These are phyloP conservation scores for Ochromonadaceae sp. DNA, from an alignment of 352 stramenopile genomes.

Conservation along the genomic window DNA sequence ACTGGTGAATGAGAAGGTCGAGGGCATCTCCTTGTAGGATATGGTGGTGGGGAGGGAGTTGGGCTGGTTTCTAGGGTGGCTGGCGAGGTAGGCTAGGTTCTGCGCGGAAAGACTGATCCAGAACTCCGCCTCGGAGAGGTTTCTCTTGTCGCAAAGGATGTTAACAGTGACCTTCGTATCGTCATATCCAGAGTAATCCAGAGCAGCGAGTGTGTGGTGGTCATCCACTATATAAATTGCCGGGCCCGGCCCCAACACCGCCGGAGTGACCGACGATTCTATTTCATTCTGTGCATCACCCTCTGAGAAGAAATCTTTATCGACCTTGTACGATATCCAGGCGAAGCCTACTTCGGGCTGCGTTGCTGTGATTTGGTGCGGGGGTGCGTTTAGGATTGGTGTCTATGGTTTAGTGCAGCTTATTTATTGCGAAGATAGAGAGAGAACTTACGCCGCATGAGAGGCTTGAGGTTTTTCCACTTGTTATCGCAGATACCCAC, in stretches of 20 bases:
- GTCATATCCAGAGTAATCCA: slow-evolving; percentile 1
- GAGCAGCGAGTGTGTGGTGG: slow-evolving; percentile 9
- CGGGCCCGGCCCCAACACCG: not conserved
- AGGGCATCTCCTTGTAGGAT: not conserved
- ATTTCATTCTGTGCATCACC: not conserved
- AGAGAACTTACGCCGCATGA: not conserved
- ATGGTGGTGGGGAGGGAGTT: not conserved
- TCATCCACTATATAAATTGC: slow-evolving; percentile 14
- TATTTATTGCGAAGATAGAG: no score
- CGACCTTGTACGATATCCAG: not conserved
- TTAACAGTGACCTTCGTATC: not conserved
- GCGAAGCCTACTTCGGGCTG: slow-evolving; percentile 7
- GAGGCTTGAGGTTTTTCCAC: slow-evolving; percentile 5
- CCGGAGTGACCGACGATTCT: not conserved
- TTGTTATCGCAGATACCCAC: slow-evolving; percentile 14
- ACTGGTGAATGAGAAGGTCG: not conserved
- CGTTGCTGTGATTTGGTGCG: not conserved
- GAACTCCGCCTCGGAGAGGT: not conserved
- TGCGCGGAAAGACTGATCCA: not conserved
- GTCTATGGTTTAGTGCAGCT: no score
- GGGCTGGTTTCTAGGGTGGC: not conserved
- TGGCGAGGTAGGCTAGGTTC: not conserved
- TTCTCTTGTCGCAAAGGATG: not conserved
- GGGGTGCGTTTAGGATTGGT: not conserved
- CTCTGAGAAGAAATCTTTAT: not conserved